Conservation (phyloP, 345 rosid genomes). For the Salix exigua region DNA sequence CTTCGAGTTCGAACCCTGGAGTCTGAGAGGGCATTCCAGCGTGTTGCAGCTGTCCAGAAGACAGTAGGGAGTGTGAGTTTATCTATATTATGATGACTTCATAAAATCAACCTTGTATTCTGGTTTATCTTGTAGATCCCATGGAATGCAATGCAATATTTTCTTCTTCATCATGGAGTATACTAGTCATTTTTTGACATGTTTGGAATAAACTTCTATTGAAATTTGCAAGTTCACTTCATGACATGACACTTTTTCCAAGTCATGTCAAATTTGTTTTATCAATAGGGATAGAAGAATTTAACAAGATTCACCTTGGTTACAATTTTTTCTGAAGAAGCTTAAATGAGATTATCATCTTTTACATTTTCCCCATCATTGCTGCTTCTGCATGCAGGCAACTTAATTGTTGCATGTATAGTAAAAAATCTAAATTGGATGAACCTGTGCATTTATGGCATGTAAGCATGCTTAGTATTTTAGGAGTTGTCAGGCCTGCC, state of each 20-base stretch:
- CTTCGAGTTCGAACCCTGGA: slow-evolving; percentile 88
- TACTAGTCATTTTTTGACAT: neutral
- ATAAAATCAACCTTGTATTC: neutral
- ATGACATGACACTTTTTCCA: neutral
- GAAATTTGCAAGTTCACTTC: neutral
- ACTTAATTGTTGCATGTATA: neutral
- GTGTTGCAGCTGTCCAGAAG: slow-evolving; percentile 90
- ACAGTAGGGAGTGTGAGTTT: slow-evolving; percentile 85
- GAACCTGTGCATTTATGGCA: neutral
- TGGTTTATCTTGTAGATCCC: neutral
- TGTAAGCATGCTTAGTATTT: neutral
- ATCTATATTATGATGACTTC: neutral
- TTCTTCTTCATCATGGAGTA: neutral
- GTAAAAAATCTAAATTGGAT: neutral
- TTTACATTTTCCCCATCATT: neutral
- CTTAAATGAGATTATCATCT: neutral
- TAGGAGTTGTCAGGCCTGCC: neutral
- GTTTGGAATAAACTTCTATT: neutral
- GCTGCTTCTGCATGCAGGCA: neutral
- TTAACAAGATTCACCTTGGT: neutral
- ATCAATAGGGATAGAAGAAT: neutral
- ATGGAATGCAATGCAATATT: neutral
- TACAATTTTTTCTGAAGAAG: neutral
- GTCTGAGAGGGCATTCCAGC: slow-evolving; percentile 94
- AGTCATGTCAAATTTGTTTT: neutral